Percentiles rank a stretch among this genome's conserved stretches.
Conservation (phyloP, 1,284 basidiomycete genomes). For the Mycena citricolor region DNA sequence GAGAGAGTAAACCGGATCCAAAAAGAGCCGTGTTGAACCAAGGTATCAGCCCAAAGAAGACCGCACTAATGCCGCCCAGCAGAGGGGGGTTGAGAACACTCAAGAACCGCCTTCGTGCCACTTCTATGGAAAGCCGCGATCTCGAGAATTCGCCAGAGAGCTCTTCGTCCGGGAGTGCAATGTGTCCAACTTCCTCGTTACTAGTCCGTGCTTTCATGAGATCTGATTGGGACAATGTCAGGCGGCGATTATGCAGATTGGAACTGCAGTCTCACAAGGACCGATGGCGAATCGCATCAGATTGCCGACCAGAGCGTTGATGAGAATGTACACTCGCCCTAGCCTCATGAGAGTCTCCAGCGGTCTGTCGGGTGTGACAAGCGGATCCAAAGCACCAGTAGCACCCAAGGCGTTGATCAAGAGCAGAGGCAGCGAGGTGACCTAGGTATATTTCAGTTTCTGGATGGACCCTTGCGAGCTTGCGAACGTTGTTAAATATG, state of each 20-base stretch:
- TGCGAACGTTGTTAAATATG: constrained; percentile 21
- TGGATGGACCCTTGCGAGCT: no score
- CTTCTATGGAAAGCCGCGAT: neutral
- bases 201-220: constrained; percentile 18
- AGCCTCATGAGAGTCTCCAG: constrained; percentile 7
- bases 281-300: constrained; percentile 18
- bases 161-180: constrained; percentile 9
- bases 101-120: constrained; percentile 5
- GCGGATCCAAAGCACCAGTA: constrained; percentile 14
- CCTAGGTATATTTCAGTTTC: constrained; percentile 15
- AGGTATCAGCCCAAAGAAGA: constrained; percentile 17
- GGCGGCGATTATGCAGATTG: neutral
- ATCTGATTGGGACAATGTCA: constrained; percentile 9
- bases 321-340: constrained; percentile 20
- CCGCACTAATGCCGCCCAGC: constrained; percentile 14
- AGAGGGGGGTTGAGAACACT: constrained; percentile 17
- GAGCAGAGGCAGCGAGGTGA: constrained; percentile 22
- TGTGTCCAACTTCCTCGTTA: constrained; percentile 3
- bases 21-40: constrained; percentile 20
- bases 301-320: constrained; percentile 23
- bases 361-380: constrained; percentile 15
- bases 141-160: neutral
- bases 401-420: constrained; percentile 16
- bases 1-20: constrained; percentile 17
- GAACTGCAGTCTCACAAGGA: constrained; percentile 8